Evolutionary conservation across 495 filamentous ascomycete genomes (phyloP), one percentile per base, ranked within the genome.

Genomic region (Halenospora varia): DNA sequence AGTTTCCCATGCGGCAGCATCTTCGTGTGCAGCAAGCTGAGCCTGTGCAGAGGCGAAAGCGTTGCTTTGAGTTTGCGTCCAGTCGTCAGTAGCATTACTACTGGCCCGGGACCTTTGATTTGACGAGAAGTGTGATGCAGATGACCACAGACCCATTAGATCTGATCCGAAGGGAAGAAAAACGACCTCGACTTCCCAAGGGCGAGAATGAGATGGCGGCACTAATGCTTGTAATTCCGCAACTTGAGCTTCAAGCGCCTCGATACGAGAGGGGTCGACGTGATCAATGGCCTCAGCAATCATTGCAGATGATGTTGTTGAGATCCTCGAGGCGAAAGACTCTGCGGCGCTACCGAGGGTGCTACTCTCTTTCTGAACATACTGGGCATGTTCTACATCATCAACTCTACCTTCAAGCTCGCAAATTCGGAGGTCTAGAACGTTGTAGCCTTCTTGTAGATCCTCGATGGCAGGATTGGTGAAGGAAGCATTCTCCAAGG

Each of bases 141-240:
- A n/a, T 60, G 78, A 76, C 85, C 85, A 89, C 26, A 88, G 68
- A 6, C 81, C 81, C 62, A 77, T 80, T 44, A 89, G 70, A 1
- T 80, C 61, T 25, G 65, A 64, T 9, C 78, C 81, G 69, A 84
- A 89, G 26, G 86, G 85, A n/a, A 88, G 62, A 50, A 88, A 79
- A 17, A 88, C 75, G 18, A 89, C 83, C 62, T 89, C 85, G 22
- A 89, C 66, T 60, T 85, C 76, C 84, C 83, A 88, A 3, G 85
- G 85, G n/a, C 77, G 73, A 18, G 68, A 67, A 48, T 70, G 72
- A 0, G 83, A 78, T 10, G 86, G 84, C 23, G 79, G 64, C 10
- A 80, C 75, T 4, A 72, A 54, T 15, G 75, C 71, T 60, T 86
- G 82, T 2, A 88, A 73, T 56, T 78, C 71, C 56, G 66, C 71